Percentiles rank a stretch among this genome's conserved stretches.
phyloP scores from a whole-genome alignment of 306 rosid genomes.

The Castanea sativa region DNA sequence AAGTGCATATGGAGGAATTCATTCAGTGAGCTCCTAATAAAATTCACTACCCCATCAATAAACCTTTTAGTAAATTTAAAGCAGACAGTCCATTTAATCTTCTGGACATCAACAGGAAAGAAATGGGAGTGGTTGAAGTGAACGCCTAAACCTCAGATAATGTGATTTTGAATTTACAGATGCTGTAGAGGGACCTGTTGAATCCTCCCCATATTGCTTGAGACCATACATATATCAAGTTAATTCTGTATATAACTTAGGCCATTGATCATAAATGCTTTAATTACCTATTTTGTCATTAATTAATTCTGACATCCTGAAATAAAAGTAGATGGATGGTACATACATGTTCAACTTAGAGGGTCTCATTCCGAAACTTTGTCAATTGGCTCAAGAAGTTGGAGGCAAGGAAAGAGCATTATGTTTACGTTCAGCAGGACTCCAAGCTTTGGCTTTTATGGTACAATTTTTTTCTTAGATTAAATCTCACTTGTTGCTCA shows the following conservation, averaged over 20 bases:
- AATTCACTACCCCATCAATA: conserved; percentile 10
- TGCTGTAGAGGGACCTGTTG: background rate
- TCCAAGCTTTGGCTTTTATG: conserved; percentile 74
- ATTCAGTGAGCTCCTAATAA: background rate
- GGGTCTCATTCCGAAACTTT: conserved; percentile 86
- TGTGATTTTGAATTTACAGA: background rate
- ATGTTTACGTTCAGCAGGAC: conserved; percentile 74
- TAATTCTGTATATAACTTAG: conserved; percentile 10
- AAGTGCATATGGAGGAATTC: conserved; percentile 5
- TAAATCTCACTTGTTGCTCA: conserved; percentile 4
- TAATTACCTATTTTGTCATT: background rate
- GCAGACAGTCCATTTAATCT: conserved; percentile 7
- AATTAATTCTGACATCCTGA: conserved; percentile 43
- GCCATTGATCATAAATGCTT: background rate
- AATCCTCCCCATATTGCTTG: background rate
- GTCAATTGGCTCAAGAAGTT: conserved; percentile 81
- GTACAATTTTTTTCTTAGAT: conserved; percentile 41
- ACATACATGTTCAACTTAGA: conserved; percentile 89
- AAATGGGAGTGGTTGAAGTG: conserved; percentile 15
- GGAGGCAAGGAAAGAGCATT: conserved; percentile 66
- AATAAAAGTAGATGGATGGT: conserved; percentile 71
- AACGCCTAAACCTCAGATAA: background rate
- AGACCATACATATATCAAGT: conserved; percentile 1
- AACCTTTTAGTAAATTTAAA: background rate
- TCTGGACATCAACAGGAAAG: conserved; percentile 16